phyloP scores from a whole-genome alignment of 106 monocot species.

The Triglochin maritima region DNA sequence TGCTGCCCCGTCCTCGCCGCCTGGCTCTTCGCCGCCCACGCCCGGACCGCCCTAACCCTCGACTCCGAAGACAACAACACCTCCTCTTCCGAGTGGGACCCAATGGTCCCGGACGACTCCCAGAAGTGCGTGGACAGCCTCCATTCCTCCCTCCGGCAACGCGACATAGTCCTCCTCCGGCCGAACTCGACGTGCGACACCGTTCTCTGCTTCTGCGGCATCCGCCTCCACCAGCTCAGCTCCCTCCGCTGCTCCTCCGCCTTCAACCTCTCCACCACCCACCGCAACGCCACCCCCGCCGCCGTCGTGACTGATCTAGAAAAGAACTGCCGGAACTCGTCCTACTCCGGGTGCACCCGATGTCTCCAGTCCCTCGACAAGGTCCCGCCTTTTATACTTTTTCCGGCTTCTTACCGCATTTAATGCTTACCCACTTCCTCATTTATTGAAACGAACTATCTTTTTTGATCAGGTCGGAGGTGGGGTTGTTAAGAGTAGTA shows the following conservation, averaged over 20 bases:
- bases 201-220: constrained; percentile 91
- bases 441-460: too few relatives aligned
- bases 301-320: constrained; percentile 50
- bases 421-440: too few relatives aligned
- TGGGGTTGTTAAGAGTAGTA: background rate
- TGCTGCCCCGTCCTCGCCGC: constrained; percentile 99
- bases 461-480: constrained; percentile 1
- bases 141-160: constrained; percentile 39
- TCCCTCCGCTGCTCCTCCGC: constrained; percentile 71
- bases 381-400: constrained; percentile 22
- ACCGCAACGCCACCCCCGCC: constrained; percentile 43
- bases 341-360: constrained; percentile 78
- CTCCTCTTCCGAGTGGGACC: constrained; percentile 15
- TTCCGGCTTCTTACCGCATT: too few relatives aligned
- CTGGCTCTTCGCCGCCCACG: constrained; percentile 90
- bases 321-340: constrained; percentile 67
- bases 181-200: constrained; percentile 82
- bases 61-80: background rate
- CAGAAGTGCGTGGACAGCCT: constrained; percentile 83
- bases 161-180: constrained; percentile 37
- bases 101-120: constrained; percentile 82
- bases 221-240: constrained; percentile 82
- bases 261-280: constrained; percentile 32
- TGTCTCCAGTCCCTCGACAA: constrained; percentile 76
- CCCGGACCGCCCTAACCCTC: constrained; percentile 51